phyloP scores from a whole-genome alignment of 768 basidiomycete species.

The Heimioporus sp. region DNA sequence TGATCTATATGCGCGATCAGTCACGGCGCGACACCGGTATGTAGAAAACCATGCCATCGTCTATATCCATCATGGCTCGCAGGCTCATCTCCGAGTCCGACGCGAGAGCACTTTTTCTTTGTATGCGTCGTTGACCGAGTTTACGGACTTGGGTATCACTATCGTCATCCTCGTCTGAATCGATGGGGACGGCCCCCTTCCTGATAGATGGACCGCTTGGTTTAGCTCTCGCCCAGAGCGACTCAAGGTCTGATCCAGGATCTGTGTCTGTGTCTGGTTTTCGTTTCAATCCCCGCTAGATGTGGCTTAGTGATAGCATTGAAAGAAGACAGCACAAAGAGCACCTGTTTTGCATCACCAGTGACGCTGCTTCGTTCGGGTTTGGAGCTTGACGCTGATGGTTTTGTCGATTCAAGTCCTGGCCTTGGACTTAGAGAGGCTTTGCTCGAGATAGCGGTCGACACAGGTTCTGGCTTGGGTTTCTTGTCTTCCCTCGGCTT shows the following conservation, averaged over 20 bases:
- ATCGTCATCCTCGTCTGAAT: conserved; percentile 61
- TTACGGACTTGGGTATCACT: conserved; percentile 26
- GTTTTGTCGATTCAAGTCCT: background rate
- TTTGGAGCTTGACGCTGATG: background rate
- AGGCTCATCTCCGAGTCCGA: conserved; percentile 46
- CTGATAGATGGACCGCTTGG: conserved; percentile 32
- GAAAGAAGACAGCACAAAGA: background rate
- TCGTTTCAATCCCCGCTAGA: conserved; percentile 38
- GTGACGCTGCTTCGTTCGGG: background rate
- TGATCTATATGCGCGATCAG: conserved; percentile 18
- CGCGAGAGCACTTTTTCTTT: conserved; percentile 35
- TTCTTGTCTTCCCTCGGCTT: conserved; percentile 17
- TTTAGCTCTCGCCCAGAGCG: conserved; percentile 4
- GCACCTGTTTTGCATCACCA: conserved; percentile 6
- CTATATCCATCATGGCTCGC: conserved; percentile 74
- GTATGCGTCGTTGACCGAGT: conserved; percentile 23
- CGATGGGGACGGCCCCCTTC: conserved; percentile 46
- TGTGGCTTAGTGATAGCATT: conserved; percentile 18
- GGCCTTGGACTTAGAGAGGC: background rate
- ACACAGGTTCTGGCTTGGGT: conserved; percentile 10
- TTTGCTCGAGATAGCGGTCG: background rate
- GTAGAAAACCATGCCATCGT: conserved; percentile 55
- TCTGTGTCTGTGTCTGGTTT: conserved; percentile 36
- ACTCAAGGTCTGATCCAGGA: conserved; percentile 27
- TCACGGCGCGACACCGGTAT: conserved; percentile 6